Base-by-base conservation (phyloP, 225 moss, liverwort and hornwort genomes). In the Pseudoscleropodium purum region DNA sequence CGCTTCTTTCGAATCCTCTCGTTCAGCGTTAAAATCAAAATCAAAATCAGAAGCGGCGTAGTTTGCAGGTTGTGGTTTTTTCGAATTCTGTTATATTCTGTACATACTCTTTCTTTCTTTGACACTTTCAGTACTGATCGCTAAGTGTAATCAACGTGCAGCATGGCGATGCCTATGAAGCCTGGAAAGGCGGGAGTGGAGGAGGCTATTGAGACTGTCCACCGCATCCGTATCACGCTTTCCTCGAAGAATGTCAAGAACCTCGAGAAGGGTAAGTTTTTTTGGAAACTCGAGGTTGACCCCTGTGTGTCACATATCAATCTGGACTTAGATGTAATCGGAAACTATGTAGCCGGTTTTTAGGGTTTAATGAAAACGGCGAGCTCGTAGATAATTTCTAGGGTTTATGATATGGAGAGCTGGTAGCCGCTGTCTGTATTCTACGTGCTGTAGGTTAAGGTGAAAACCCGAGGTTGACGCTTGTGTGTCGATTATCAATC, bases 231-330 rank as follows among this genome's bases (percentile, higher is more conserved):
- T 12, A 97, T 97, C 89, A 96, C 97, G n/a, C 95, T 97, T 45
- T 96, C 97, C 34, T 97, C 97, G 25, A 97, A 97, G 91, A 97
- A 95, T 79, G 96, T 97, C 43, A 96, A 97, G 92, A 97, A 97
- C 37, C 95, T 97, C 39, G 97, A 97, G 94, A 97, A 97, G 66
- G 96, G 96, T 93, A 36, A 63, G 90, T 87, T n/a, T 1, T 78
- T 18, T 54, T 81, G 52, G 51, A 33, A n/a, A n/a, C 24, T 15
- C 7, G 41, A 33, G 18, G 23, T 37, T 36, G 49, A 14, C 5
- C 13, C 24, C 51, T 36, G 29, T 68, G 17, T 24, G 60, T 60
- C 25, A 25, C 60, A 25, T 29, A 3, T 45, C 3, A 21, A 77
- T 75, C 2, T 49, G 49, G 49, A 67, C 31, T 16, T n/a, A 3